These are phyloP conservation scores for Mucuna pruriens DNA, from an alignment of 306 rosid species.

Conservation along the genomic window DNA sequence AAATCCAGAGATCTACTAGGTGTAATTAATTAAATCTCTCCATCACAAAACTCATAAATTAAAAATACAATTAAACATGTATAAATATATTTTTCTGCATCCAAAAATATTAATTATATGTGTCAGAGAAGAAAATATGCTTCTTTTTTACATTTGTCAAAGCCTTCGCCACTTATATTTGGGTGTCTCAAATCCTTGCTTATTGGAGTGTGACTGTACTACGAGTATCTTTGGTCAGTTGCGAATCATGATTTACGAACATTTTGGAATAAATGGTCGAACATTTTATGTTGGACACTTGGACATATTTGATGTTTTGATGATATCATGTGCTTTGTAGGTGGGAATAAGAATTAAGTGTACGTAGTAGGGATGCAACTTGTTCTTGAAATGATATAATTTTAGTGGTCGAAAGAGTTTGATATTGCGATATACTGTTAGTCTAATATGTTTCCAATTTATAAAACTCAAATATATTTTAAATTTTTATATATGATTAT, in stretches of 20 bases:
- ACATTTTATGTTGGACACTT: neutral
- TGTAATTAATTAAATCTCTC: too few species aligned
- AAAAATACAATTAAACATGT: too few species aligned
- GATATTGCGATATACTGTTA: neutral
- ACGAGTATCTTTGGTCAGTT: neutral
- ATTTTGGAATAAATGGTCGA: neutral
- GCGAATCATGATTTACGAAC: neutral
- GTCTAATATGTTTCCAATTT: neutral
- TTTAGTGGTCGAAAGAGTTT: neutral
- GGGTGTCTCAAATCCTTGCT: neutral
- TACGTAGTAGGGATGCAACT: neutral
- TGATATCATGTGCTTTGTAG: neutral
- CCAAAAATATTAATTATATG: neutral
- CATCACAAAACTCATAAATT: too few species aligned
- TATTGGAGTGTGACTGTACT: neutral
- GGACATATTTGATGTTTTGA: neutral
- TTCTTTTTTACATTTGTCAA: neutral
- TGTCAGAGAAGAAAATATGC: neutral
- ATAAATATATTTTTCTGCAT: too few species aligned
- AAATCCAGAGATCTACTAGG: too few species aligned
- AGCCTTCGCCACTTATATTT: neutral
- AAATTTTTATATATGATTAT: too few species aligned
- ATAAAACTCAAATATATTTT: too few species aligned
- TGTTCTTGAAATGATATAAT: neutral
- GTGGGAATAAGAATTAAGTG: neutral